Base-by-base conservation (phyloP, 331 rosid genomes). In the Prunus yedoensis region DNA sequence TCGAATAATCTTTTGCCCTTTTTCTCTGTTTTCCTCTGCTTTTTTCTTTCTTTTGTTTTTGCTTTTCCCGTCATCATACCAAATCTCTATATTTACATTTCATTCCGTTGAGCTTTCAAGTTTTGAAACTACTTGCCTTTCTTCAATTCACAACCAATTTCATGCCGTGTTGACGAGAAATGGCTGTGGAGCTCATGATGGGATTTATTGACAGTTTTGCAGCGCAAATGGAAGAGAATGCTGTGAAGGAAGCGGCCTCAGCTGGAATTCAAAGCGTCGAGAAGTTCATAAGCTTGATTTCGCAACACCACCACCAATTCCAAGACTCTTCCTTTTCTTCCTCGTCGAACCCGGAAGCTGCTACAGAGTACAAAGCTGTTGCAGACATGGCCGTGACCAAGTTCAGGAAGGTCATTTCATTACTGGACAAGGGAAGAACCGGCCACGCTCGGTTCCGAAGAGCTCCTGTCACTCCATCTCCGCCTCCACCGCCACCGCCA, bases 361-460 rank as follows among this genome's bases (percentile, higher is more conserved):
- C 30, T 17, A 21, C 63, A 2, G 88, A 83, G 27, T 52, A 83
- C 18, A 80, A 58, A 50, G 79, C 78, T 0, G 78, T 83, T 21
- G 89, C 93, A 1, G 89, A 90, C 68, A 76, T 82, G 60, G 94
- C 96, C 0, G 89, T 93, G 25, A 81, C 70, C 69, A 86, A 79
- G 74, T 93, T 93, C 88, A 86, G 47, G 49, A 90, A 82, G 89
- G 91, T 93, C 2, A 87, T 93, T 78, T 86, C 93, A 14, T 78
- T 89, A 15, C 84, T 87, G 3, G 91, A 87, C 23, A 81, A 63
- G 38, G 85, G 85, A 5, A 69, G 90, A 81, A 84, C 74, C 3
- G 98, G 97, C 9, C 98, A 90, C 32, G 98, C 98, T 41, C 96
- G 98, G 20, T 93, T 90, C 71, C 69, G 96, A 81, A 86, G 81